These are phyloP conservation scores for Trametes sp. DNA, from an alignment of 1,284 basidiomycete genomes.

Conservation along the genomic window DNA sequence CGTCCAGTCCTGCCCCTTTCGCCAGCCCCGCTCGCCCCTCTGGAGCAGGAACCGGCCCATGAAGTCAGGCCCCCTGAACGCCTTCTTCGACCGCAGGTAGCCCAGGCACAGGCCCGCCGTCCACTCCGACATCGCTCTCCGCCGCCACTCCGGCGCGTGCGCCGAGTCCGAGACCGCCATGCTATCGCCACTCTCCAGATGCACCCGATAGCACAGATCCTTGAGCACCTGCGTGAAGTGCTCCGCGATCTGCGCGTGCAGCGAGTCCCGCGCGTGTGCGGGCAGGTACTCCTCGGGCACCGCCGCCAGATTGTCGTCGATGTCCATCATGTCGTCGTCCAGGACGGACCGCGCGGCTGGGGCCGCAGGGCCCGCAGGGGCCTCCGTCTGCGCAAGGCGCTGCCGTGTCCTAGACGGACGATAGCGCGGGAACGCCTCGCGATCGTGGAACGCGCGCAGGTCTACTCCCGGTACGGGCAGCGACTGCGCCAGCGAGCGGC, in stretches of 20 bases:
- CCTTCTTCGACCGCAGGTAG: conserved; percentile 54
- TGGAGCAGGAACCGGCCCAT: conserved; percentile 61
- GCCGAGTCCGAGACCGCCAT: conserved; percentile 49
- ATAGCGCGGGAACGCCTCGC: conserved; percentile 35
- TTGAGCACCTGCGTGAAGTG: conserved; percentile 69
- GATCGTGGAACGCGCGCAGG: conserved; percentile 35
- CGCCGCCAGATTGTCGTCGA: conserved; percentile 58
- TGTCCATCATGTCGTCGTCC: conserved; percentile 62
- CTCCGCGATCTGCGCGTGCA: conserved; percentile 73
- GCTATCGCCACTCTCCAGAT: conserved; percentile 46
- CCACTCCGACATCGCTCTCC: conserved; percentile 58
- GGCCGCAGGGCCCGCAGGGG: conserved; percentile 21
- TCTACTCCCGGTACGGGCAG: conserved; percentile 26
- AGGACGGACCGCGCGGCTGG: conserved; percentile 28
- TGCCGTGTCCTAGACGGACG: conserved; percentile 30
- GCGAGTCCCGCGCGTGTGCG: conserved; percentile 65
- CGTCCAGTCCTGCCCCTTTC: conserved; percentile 75
- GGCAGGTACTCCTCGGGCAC: conserved; percentile 43
- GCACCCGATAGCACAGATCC: conserved; percentile 62
- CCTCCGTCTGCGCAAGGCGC: conserved; percentile 34
- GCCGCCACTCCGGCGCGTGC: conserved; percentile 61
- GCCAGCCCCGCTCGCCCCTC: conserved; percentile 54
- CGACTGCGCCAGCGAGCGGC: conserved; percentile 39
- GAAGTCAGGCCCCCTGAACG: conserved; percentile 41
- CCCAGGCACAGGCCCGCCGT: conserved; percentile 59